A percentile compares a stretch with the other conserved stretches of the same genome.
Evolutionary conservation across 768 basidiomycete genomes (phyloP).

Genomic region (Tubosaeta sp.): DNA sequence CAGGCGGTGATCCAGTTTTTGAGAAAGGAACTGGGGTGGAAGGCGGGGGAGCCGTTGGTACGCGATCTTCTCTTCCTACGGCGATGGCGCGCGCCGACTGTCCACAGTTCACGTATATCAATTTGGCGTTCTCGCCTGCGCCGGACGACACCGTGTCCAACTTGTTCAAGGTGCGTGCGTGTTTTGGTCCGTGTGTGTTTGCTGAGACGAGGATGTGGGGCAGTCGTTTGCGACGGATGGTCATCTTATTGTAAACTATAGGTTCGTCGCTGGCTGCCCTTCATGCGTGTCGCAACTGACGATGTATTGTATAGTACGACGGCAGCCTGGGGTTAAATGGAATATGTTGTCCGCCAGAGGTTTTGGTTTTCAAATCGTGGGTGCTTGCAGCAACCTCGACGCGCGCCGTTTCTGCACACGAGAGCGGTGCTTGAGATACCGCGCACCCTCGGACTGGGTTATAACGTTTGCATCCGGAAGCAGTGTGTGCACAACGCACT

Average conservation of each 20-base stretch:
- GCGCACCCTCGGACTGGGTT: neutral
- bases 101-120: conserved; percentile 68
- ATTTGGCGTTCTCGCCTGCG: conserved; percentile 70
- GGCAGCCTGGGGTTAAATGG: conserved; percentile 57
- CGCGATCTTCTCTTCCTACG: conserved; percentile 18
- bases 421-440: too few species aligned
- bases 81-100: conserved; percentile 1
- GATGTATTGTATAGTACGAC: conserved; percentile 42
- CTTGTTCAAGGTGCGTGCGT: conserved; percentile 52
- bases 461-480: neutral
- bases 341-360: too few species aligned
- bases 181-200: neutral
- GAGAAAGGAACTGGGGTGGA: conserved; percentile 85
- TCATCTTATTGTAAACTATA: conserved; percentile 90
- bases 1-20: conserved; percentile 94
- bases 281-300: conserved; percentile 3
- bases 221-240: conserved; percentile 86
- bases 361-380: too few species aligned
- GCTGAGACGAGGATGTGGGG: neutral
- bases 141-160: conserved; percentile 74
- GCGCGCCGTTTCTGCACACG: too few species aligned
- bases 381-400: too few species aligned
- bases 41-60: conserved; percentile 80
- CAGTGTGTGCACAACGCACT: too few species aligned
- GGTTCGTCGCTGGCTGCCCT: conserved; percentile 39